Base-by-base conservation (phyloP, 2,329 filamentous ascomycete genomes). In the Ambrosiella cleistominuta region DNA sequence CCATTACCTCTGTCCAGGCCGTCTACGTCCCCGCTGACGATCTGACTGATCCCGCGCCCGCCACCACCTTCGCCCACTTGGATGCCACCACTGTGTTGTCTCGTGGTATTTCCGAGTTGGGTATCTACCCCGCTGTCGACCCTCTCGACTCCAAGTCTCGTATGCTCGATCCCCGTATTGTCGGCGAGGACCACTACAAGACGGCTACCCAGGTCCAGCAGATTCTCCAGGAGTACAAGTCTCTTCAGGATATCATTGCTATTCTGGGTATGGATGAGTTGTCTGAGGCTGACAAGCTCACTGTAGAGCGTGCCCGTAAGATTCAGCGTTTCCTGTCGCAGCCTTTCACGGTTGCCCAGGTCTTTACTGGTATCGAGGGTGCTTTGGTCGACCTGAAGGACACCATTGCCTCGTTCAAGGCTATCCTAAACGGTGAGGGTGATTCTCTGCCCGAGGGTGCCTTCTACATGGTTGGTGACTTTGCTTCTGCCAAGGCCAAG, bases 181-280 rank as follows among this genome's bases (percentile, higher is more conserved):
- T 98, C 70, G 93, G 93, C 74, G 80, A 97, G 71, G 93, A 98
- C 63, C 93, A 98, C 82, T 98, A 98, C 85, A 74, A 89, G 63
- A 91, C 83, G 68, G 93, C 93, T 73, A 87, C 86, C 73, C 85
- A 85, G 68, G 93, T 98, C 70, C 93, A 98, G 81, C 89, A 95
- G 79, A 97, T 96, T 77, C 85, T 98, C 72, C 93, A 98, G 79
- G 93, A 97, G 82, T 98, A 98, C 87, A 97, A 97, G 87, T 97
- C 91, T 64, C 88, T 98, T 66, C 93, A 98, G 80, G 93, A 98
- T 80, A 98, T 98, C 84, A 96, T 96, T 81, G 93, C 93, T 76
- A 98, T 98, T 89, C 78, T 97, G 73, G 91, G 91, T 85, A 97
- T 98, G 93, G 93, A 98, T 76, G 93, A 98, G 75, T 78, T 98